Evolutionary conservation across 768 basidiomycete species (phyloP).

Genomic region (Terana coerulea): DNA sequence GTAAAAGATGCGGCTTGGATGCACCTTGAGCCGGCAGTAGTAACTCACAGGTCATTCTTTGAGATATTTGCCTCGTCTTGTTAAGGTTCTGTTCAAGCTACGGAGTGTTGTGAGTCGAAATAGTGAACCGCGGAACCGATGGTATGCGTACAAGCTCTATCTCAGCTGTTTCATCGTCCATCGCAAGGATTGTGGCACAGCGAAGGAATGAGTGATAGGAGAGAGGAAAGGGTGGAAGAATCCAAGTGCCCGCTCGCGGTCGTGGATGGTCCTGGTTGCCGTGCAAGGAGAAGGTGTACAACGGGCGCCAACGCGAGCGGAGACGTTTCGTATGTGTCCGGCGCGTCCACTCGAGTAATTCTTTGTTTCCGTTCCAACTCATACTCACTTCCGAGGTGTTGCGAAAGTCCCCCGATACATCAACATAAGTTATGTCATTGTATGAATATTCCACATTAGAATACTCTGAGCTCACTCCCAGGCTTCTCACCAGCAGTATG

Average conservation of each 20-base stretch:
- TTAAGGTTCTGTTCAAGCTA: slow-evolving; percentile 86
- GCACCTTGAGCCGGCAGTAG: neutral
- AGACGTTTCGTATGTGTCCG: too few species aligned
- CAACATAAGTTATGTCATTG: too few species aligned
- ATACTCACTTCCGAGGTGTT: too few species aligned
- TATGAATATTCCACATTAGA: too few species aligned
- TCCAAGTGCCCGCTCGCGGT: neutral
- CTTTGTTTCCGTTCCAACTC: too few species aligned
- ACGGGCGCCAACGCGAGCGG: too few species aligned
- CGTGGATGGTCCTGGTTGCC: too few species aligned
- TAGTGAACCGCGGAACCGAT: neutral
- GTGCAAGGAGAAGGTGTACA: too few species aligned
- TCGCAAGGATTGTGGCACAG: slow-evolving; percentile 9
- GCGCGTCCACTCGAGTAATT: too few species aligned
- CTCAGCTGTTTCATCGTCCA: slow-evolving; percentile 68
- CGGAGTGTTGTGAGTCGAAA: neutral
- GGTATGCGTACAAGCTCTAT: slow-evolving; percentile 55
- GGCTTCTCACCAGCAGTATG: too few species aligned
- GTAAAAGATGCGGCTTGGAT: slow-evolving; percentile 26
- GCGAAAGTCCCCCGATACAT: too few species aligned
- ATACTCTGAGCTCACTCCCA: too few species aligned
- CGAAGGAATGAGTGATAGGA: neutral
- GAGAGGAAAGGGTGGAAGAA: neutral
- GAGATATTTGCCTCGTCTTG: slow-evolving; percentile 81
- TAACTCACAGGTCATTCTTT: slow-evolving; percentile 78